Conservation (phyloP, 768 basidiomycete genomes). For the Russula sp. region DNA sequence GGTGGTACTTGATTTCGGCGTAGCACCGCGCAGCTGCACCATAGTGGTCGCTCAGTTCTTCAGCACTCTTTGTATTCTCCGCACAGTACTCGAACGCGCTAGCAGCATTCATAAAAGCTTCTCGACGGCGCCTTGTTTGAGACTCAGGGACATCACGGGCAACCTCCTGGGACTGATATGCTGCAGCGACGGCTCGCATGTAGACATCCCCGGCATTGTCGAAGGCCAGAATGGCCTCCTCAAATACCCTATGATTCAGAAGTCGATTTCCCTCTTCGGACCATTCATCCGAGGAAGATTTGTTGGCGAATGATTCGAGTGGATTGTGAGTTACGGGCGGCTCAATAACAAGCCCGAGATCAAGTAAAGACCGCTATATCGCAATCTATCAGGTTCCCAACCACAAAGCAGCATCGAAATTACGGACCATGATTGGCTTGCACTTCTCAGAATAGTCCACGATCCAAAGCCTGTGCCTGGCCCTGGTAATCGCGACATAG, state of each 20-base stretch:
- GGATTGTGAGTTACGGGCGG: neutral
- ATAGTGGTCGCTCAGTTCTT: constrained; percentile 1
- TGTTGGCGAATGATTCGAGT: constrained; percentile 8
- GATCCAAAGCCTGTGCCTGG: constrained; percentile 68
- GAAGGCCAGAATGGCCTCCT: constrained; percentile 22
- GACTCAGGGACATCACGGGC: constrained; percentile 13
- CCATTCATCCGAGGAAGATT: constrained; percentile 19
- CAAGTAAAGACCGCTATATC: constrained; percentile 12
- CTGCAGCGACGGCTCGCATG: constrained; percentile 6
- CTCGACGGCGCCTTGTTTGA: constrained; percentile 3
- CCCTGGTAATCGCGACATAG: constrained; percentile 70
- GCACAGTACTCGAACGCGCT: constrained; percentile 10
- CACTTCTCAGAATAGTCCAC: constrained; percentile 52
- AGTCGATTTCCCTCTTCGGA: constrained; percentile 17
- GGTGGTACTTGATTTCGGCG: constrained; percentile 9
- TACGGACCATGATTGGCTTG: constrained; percentile 44
- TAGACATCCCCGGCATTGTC: constrained; percentile 13
- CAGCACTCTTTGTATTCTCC: neutral
- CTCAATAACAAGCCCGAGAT: constrained; percentile 7
- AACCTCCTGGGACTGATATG: constrained; percentile 13
- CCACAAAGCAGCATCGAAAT: constrained; percentile 34
- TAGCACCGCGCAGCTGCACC: constrained; percentile 18
- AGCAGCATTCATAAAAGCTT: constrained; percentile 13
- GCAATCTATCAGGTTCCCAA: neutral
- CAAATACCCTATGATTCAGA: constrained; percentile 5